Conservation (phyloP, 345 rosid genomes). For the Excoecaria cochinchinensis region DNA sequence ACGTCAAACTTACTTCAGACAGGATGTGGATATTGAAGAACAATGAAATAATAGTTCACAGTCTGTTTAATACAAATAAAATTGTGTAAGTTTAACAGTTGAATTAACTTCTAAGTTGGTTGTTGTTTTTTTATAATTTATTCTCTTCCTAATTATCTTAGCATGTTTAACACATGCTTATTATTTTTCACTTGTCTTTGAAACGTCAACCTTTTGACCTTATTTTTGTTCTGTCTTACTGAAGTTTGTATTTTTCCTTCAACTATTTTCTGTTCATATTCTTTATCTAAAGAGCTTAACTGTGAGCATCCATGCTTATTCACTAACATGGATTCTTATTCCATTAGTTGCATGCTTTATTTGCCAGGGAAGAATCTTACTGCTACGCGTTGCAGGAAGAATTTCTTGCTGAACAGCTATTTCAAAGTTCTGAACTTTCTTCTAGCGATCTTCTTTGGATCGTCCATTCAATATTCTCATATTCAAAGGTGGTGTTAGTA, state of each 20-base stretch:
- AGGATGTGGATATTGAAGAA: conserved; percentile 71
- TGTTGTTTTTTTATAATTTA: not conserved
- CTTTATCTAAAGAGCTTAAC: not conserved
- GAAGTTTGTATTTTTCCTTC: not conserved
- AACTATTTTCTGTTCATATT: not conserved
- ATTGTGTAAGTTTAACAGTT: conserved; percentile 51
- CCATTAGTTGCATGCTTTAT: not conserved
- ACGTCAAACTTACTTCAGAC: conserved; percentile 66
- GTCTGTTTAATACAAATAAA: conserved; percentile 37
- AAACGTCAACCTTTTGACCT: not conserved
- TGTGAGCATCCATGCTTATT: not conserved
- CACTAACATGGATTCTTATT: not conserved
- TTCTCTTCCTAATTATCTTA: not conserved
- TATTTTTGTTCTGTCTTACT: not conserved
- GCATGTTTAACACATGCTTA: not conserved
- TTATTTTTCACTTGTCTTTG: not conserved
- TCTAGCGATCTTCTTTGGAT: conserved; percentile 70
- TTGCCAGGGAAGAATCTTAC: conserved; percentile 64
- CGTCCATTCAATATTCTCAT: conserved; percentile 57
- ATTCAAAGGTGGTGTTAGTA: conserved; percentile 53
- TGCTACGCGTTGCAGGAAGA: conserved; percentile 80
- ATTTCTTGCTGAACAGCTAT: conserved; percentile 81
- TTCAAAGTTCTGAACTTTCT: conserved; percentile 66
- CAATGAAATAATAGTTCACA: conserved; percentile 51
- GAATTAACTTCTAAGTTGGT: not conserved